Percentiles rank a stretch among this genome's conserved stretches.
Evolutionary conservation across 2,329 filamentous ascomycete genomes (phyloP).

Genomic region (Dactylellina drechsleri): DNA sequence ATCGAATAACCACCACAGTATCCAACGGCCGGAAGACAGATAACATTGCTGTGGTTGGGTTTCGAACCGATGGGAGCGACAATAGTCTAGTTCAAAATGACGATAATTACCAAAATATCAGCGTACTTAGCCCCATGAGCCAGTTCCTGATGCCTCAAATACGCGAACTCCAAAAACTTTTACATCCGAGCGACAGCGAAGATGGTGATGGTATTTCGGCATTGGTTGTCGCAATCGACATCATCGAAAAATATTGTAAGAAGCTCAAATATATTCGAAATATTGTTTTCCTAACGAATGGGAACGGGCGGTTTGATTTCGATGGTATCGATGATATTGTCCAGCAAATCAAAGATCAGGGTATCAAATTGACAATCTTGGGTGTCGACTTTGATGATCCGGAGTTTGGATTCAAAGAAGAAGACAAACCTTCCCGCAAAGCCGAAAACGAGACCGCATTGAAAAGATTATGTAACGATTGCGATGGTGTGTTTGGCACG

Average conservation of each 20-base stretch:
- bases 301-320: constrained; percentile 75
- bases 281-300: constrained; percentile 88
- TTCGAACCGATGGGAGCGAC: constrained; percentile 79
- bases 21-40: constrained; percentile 78
- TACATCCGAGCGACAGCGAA: constrained; percentile 75
- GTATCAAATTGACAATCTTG: constrained; percentile 80
- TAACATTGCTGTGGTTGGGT: constrained; percentile 79
- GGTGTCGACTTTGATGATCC: constrained; percentile 93
- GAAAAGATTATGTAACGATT: constrained; percentile 72
- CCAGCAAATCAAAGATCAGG: constrained; percentile 76
- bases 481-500: constrained; percentile 80
- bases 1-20: constrained; percentile 82
- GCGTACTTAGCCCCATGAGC: constrained; percentile 71
- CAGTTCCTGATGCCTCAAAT: constrained; percentile 79
- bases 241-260: constrained; percentile 83
- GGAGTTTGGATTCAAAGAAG: constrained; percentile 91
- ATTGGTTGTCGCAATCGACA: constrained; percentile 82
- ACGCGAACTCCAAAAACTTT: constrained; percentile 70
- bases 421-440: constrained; percentile 79
- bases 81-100: constrained; percentile 72
- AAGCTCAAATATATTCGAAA: constrained; percentile 82
- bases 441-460: constrained; percentile 79
- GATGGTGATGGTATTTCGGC: constrained; percentile 86
- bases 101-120: constrained; percentile 82
- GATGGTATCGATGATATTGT: constrained; percentile 77